Conservation (phyloP, 306 rosid species). For the Fagus crenata region DNA sequence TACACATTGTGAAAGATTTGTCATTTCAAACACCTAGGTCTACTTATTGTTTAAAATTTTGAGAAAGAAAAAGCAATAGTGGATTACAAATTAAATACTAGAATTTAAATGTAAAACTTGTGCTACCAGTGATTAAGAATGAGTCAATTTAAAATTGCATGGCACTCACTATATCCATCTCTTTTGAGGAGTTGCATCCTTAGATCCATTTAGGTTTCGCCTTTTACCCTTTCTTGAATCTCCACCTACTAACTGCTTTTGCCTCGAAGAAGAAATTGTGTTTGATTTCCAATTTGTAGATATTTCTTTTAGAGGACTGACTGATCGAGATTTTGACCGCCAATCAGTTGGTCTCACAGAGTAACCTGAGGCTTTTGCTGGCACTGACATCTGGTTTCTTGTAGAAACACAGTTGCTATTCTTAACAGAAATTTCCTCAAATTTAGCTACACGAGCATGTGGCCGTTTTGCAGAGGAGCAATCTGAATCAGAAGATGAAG, state of each 20-base stretch:
- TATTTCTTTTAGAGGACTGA: slow-evolving; percentile 54
- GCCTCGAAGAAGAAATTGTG: slow-evolving; percentile 35
- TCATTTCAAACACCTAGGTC: too few relatives aligned
- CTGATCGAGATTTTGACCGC: slow-evolving; percentile 37
- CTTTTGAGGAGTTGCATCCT: slow-evolving; percentile 43
- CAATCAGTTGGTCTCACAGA: slow-evolving; percentile 27
- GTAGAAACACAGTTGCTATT: slow-evolving; percentile 23
- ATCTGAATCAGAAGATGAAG: slow-evolving; percentile 90
- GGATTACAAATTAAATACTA: not conserved
- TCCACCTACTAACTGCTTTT: slow-evolving; percentile 42
- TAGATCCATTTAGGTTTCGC: slow-evolving; percentile 38
- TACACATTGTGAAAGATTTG: too few relatives aligned
- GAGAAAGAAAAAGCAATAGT: not conserved
- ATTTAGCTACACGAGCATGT: slow-evolving; percentile 14
- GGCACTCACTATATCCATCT: slow-evolving; percentile 46
- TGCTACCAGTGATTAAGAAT: not conserved
- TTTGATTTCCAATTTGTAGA: slow-evolving; percentile 34
- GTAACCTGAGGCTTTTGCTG: slow-evolving; percentile 32
- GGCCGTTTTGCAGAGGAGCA: slow-evolving; percentile 34
- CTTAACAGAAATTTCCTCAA: slow-evolving; percentile 23
- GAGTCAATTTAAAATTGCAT: not conserved
- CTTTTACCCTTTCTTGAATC: slow-evolving; percentile 51
- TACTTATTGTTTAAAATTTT: not conserved
- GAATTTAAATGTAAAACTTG: not conserved
- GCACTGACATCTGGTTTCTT: slow-evolving; percentile 31